Conservation (phyloP, 2,329 filamentous ascomycete genomes). For the Penicillium nordicum region DNA sequence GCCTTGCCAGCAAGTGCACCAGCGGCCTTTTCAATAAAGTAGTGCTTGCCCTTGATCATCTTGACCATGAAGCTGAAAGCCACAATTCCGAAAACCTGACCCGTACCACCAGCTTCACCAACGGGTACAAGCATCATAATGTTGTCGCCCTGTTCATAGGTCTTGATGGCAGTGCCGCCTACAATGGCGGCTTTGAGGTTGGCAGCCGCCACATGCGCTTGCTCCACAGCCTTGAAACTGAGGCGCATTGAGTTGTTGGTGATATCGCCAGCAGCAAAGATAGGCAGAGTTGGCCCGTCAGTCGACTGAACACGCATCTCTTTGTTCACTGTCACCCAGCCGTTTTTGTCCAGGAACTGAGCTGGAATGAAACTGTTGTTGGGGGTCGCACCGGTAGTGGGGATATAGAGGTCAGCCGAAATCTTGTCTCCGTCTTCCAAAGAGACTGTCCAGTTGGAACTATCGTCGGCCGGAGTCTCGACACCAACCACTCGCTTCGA, state of each 20-base stretch:
- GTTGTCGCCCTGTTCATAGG: conserved; percentile 23
- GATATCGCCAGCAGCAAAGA: conserved; percentile 35
- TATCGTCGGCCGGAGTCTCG: conserved; percentile 25
- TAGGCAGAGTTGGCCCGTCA: conserved; percentile 12
- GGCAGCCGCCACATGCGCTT: conserved; percentile 24
- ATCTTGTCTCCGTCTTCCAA: conserved; percentile 48
- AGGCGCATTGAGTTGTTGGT: conserved; percentile 28
- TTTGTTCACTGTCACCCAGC: conserved; percentile 50
- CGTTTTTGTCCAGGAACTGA: conserved; percentile 45
- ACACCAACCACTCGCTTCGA: conserved; percentile 31
- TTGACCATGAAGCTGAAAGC: conserved; percentile 42
- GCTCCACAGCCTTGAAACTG: conserved; percentile 26
- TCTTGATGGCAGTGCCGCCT: conserved; percentile 16
- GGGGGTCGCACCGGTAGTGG: conserved; percentile 50
- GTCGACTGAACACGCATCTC: conserved; percentile 26
- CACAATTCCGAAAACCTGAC: conserved; percentile 35
- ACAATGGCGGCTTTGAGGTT: conserved; percentile 30
- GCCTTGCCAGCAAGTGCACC: conserved; percentile 12
- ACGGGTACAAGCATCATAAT: conserved; percentile 32
- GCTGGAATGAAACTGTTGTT: conserved; percentile 53
- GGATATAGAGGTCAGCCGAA: conserved; percentile 52
- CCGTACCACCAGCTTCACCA: conserved; percentile 27
- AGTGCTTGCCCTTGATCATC: conserved; percentile 45
- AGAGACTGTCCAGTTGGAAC: conserved; percentile 41
- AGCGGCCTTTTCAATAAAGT: conserved; percentile 31